These are phyloP conservation scores for Mycena floridula DNA, from an alignment of 768 basidiomycete genomes.

Conservation along the genomic window DNA sequence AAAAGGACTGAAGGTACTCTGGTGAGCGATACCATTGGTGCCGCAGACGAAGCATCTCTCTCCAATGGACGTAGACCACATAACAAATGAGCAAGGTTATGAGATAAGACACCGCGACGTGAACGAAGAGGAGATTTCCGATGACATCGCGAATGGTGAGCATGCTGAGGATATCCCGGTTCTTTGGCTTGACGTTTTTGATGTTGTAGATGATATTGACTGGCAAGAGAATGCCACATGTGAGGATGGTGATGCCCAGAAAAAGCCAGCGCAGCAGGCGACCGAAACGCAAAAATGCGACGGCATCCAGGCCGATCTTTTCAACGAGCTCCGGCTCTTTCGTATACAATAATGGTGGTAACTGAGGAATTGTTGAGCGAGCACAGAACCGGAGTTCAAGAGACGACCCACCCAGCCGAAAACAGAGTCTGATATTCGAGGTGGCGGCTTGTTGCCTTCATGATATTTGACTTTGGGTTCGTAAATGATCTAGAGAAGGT, in stretches of 20 bases:
- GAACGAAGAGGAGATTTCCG: conserved; percentile 71
- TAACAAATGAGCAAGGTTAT: conserved; percentile 71
- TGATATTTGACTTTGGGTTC: conserved; percentile 94
- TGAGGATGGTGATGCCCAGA: conserved; percentile 51
- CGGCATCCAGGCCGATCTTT: conserved; percentile 89
- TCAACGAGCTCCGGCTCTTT: conserved; percentile 87
- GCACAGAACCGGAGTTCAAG: too few species aligned
- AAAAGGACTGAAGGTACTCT: conserved; percentile 85
- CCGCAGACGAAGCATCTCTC: conserved; percentile 71
- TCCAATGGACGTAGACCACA: conserved; percentile 73
- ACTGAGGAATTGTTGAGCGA: too few species aligned
- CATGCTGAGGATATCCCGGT: conserved; percentile 64
- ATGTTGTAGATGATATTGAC: conserved; percentile 85
- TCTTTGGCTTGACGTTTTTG: conserved; percentile 41
- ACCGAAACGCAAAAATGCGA: conserved; percentile 86
- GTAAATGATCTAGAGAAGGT: conserved; percentile 61
- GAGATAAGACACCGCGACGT: conserved; percentile 78
- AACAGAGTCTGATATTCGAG: conserved; percentile 74
- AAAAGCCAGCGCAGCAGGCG: conserved; percentile 79
- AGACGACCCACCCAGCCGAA: conserved; percentile 91
- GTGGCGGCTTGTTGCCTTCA: conserved; percentile 68
- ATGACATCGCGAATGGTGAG: conserved; percentile 82
- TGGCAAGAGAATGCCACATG: conserved; percentile 75
- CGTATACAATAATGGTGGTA: conserved; percentile 74
- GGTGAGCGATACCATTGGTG: conserved; percentile 85